Percentiles rank a stretch among this genome's conserved stretches.
phyloP scores from a whole-genome alignment of 2,329 filamentous ascomycete species.

The Sporothrix pseudoabietina region DNA sequence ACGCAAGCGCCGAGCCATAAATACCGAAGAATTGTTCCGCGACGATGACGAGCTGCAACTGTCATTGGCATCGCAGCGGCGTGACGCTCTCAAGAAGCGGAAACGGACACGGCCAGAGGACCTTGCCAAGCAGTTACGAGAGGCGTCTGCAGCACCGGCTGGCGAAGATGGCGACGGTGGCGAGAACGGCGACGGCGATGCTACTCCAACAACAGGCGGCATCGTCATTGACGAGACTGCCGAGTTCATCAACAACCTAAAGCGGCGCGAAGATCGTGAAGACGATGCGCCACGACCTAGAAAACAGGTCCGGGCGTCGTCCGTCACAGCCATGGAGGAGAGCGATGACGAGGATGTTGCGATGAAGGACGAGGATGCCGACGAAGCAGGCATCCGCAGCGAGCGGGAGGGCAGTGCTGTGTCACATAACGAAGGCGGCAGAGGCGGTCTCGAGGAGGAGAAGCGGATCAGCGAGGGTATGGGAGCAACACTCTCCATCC shows the following conservation, averaged over 20 bases:
- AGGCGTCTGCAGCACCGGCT: constrained; percentile 55
- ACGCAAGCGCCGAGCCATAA: constrained; percentile 63
- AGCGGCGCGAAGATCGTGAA: constrained; percentile 63
- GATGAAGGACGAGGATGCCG: constrained; percentile 52
- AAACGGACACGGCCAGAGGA: constrained; percentile 87
- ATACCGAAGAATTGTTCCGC: constrained; percentile 61
- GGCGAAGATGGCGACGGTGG: constrained; percentile 36
- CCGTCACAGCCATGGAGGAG: constrained; percentile 51
- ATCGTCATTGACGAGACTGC: constrained; percentile 95
- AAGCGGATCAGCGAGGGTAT: constrained; percentile 76
- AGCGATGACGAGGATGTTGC: constrained; percentile 51
- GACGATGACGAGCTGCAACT: constrained; percentile 75
- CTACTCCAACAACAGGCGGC: constrained; percentile 49
- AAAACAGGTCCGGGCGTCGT: constrained; percentile 34
- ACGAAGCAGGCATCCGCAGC: constrained; percentile 61
- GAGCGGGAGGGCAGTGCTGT: constrained; percentile 49
- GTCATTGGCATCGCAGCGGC: constrained; percentile 78
- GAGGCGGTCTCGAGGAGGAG: constrained; percentile 84
- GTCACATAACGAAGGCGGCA: constrained; percentile 41
- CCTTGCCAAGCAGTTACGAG: constrained; percentile 75
- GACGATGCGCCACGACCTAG: constrained; percentile 37
- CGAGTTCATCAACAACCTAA: constrained; percentile 87
- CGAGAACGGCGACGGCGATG: constrained; percentile 39
- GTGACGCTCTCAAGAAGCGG: constrained; percentile 84
- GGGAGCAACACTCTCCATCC: constrained; percentile 77